A percentile compares a stretch with the other conserved stretches of the same genome.
phyloP scores from a whole-genome alignment of 768 basidiomycete genomes.

The Thelephora aurantiotincta region DNA sequence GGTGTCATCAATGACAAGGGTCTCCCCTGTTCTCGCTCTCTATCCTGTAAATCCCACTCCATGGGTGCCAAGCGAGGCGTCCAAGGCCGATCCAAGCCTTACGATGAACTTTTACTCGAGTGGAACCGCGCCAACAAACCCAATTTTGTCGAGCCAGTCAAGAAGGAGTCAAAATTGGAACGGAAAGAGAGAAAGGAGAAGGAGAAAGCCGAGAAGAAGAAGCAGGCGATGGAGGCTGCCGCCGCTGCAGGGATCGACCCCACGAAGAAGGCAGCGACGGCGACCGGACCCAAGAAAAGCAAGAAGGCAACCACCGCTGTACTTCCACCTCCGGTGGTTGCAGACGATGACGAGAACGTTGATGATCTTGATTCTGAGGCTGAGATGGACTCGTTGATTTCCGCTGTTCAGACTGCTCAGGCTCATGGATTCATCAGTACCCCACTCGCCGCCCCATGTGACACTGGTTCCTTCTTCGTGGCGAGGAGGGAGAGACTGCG shows the following conservation, averaged over 20 bases:
- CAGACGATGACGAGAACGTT: constrained; percentile 53
- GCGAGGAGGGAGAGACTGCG: constrained; percentile 51
- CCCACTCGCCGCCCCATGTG: constrained; percentile 60
- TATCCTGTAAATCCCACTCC: constrained; percentile 96
- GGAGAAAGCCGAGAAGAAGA: constrained; percentile 76
- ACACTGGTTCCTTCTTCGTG: constrained; percentile 73
- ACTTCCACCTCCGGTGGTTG: constrained; percentile 36
- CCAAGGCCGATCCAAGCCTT: constrained; percentile 66
- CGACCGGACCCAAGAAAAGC: constrained; percentile 39
- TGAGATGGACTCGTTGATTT: constrained; percentile 64
- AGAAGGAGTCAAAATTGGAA: constrained; percentile 76
- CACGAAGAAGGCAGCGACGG: constrained; percentile 23
- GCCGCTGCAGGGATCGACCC: constrained; percentile 41
- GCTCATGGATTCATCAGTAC: constrained; percentile 44
- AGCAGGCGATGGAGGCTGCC: constrained; percentile 54
- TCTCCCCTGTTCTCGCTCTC: constrained; percentile 82
- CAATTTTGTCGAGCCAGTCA: constrained; percentile 79
- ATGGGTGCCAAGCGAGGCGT: constrained; percentile 96
- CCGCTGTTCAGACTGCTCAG: constrained; percentile 40
- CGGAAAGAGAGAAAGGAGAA: constrained; percentile 73
- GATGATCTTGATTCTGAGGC: constrained; percentile 77
- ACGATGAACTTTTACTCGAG: constrained; percentile 80
- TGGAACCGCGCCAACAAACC: constrained; percentile 86
- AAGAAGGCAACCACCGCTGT: constrained; percentile 41
- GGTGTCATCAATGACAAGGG: constrained; percentile 96